These are phyloP conservation scores for Stephania yunnanensis DNA, from an alignment of 164 flowering plant species.

Conservation along the genomic window DNA sequence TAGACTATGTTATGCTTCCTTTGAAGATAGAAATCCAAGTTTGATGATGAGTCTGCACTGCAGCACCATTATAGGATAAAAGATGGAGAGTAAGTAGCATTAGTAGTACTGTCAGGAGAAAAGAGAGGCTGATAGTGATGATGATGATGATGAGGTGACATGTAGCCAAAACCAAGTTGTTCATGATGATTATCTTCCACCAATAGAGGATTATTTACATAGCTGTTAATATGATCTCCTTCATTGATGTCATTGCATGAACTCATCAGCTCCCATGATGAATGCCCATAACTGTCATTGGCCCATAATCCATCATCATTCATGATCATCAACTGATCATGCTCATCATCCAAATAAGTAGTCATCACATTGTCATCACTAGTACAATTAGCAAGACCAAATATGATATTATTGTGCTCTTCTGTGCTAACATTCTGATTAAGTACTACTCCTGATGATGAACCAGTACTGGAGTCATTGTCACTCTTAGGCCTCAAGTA, in stretches of 20 bases:
- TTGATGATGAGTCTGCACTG: conserved; percentile 9
- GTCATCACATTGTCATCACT: background rate
- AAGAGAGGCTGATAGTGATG: conserved; percentile 5
- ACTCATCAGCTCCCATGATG: conserved; percentile 23
- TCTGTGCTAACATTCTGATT: background rate
- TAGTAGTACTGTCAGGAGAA: conserved; percentile 13
- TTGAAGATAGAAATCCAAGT: conserved; percentile 37
- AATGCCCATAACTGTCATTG: conserved; percentile 8
- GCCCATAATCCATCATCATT: conserved; percentile 31
- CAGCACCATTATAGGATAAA: conserved; percentile 26
- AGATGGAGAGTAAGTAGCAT: conserved; percentile 24
- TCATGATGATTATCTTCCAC: conserved; percentile 30
- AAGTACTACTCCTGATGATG: background rate
- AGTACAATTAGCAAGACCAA: background rate
- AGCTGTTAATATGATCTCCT: conserved; percentile 11
- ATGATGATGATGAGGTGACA: conserved; percentile 5
- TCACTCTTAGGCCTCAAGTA: conserved; percentile 49
- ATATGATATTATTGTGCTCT: background rate
- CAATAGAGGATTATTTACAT: conserved; percentile 29
- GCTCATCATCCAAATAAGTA: conserved; percentile 26
- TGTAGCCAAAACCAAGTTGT: conserved; percentile 17
- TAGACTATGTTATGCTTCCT: conserved; percentile 5
- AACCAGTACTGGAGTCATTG: conserved; percentile 7
- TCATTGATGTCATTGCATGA: conserved; percentile 26
- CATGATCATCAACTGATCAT: background rate